Evolutionary conservation across 2,329 filamentous ascomycete species (phyloP).

Genomic region (Aurifilum marmelostoma): DNA sequence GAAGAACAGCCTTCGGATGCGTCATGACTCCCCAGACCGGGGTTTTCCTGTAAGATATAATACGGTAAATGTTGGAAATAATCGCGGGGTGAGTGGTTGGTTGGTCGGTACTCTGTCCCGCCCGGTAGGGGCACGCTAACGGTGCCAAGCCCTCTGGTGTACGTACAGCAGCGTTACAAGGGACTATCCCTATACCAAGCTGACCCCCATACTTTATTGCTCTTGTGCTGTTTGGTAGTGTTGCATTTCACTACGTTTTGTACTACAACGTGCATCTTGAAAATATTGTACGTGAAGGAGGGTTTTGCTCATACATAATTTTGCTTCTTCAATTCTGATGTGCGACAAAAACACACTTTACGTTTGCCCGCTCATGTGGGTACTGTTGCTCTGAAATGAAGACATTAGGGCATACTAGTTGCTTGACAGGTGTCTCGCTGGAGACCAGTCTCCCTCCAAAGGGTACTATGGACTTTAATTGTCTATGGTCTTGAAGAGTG

Average conservation of each 20-base stretch:
- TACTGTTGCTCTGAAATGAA: not conserved
- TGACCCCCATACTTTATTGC: not conserved
- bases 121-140: constrained; percentile 5
- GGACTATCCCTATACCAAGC: not conserved
- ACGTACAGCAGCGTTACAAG: not conserved
- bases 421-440: not conserved
- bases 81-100: constrained; percentile 10
- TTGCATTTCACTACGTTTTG: not conserved
- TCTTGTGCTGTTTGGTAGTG: not conserved
- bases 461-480: too few relatives aligned
- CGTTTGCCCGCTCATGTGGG: not conserved
- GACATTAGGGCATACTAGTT: not conserved
- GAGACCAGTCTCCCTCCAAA: not conserved
- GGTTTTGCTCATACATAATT: not conserved
- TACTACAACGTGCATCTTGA: not conserved
- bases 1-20: constrained; percentile 8
- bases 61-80: not conserved
- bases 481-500: not conserved
- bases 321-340: not conserved
- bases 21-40: constrained; percentile 24
- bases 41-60: not conserved
- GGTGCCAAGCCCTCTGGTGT: not conserved
- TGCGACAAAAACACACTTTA: not conserved
- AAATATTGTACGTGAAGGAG: not conserved
- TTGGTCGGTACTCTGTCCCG: constrained; percentile 7